Base-by-base conservation (phyloP, 768 basidiomycete genomes). In the Tulasnella sp. region DNA sequence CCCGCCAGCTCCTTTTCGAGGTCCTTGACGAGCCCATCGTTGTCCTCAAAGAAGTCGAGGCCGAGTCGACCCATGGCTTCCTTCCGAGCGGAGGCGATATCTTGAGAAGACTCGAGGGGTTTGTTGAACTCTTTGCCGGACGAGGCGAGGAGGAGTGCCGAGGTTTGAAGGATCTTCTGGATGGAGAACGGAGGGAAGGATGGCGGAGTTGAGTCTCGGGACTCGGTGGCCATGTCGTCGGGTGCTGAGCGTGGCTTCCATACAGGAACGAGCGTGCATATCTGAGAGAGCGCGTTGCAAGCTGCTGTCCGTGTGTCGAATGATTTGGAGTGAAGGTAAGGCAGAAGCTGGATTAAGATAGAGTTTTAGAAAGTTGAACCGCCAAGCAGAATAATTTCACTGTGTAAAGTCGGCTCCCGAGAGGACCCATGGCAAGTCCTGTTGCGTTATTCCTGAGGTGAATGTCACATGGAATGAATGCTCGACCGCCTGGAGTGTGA, bases 61-160 rank as follows among this genome's bases (percentile, higher is more conserved):
- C 92, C 92, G 2, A 94, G 78, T 2, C 90, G 81, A 29, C 80
- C 80, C 82, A 93, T 88, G 9, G 90, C 88, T 66, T 92, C 91
- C 66, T 85, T 87, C 24, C 90, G 82, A 1, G 90, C 89, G 58
- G 84, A 85, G 68, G 85, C 87, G 3, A 93, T 86, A 68, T 93
- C 91, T 31, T 81, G 78, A 2, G 86, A 73, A 57, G 79, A 87
- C 4, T 84, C 78, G 2, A 80, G 69, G 1, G 85, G 85, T 65
- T 83, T 88, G 21, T 73, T 68, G 62, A 92, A 98, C 70, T 99
- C 94, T 66, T 91, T 92, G 4, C 94, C 94, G 0, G 93, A 92
- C 2, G 91, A 94, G 1, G 90, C 87, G 1, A 99, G 77, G 2
- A 99, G 78, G 2, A 90, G 78, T 24, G 80, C 81, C 4, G 84